Evolutionary conservation across 768 basidiomycete species (phyloP).

Genomic region (Panaeolus cyanescens): DNA sequence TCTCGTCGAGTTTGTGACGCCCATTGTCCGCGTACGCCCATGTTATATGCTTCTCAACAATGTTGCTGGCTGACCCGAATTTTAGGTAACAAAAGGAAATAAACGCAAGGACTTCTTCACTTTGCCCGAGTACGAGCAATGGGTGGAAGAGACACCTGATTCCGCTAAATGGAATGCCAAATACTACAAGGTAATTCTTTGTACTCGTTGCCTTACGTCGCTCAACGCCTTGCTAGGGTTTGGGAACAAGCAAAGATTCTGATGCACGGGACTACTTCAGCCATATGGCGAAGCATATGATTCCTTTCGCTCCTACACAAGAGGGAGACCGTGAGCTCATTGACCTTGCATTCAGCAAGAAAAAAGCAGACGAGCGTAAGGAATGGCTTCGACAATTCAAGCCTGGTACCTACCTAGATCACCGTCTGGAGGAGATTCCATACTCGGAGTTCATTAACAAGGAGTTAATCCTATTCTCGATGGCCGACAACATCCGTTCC

Average conservation of each 20-base stretch:
- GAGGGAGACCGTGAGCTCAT: constrained; percentile 87
- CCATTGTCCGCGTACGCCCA: constrained; percentile 84
- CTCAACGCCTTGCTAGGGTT: constrained; percentile 60
- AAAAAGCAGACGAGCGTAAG: constrained; percentile 97
- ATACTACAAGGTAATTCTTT: constrained; percentile 84
- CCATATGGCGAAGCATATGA: constrained; percentile 91
- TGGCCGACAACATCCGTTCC: constrained; percentile 98
- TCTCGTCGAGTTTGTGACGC: constrained; percentile 97
- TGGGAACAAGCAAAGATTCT: constrained; percentile 88
- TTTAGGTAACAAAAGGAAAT: constrained; percentile 75
- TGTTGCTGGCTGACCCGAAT: not conserved
- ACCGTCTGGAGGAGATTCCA: constrained; percentile 82
- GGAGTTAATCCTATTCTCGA: constrained; percentile 97
- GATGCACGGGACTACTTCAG: constrained; percentile 95
- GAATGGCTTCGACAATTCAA: constrained; percentile 96
- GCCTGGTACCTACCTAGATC: constrained; percentile 95
- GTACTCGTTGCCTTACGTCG: not conserved
- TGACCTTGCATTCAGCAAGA: constrained; percentile 99
- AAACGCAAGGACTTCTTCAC: constrained; percentile 91
- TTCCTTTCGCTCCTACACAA: constrained; percentile 82
- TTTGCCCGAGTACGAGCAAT: constrained; percentile 93
- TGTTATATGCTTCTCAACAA: not conserved
- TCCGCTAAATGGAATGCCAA: constrained; percentile 87
- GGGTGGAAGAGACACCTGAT: constrained; percentile 79
- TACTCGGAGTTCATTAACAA: constrained; percentile 97